These are phyloP conservation scores for Kurtzmaniella fragi DNA, from an alignment of 805 yeast species.

Conservation along the genomic window DNA sequence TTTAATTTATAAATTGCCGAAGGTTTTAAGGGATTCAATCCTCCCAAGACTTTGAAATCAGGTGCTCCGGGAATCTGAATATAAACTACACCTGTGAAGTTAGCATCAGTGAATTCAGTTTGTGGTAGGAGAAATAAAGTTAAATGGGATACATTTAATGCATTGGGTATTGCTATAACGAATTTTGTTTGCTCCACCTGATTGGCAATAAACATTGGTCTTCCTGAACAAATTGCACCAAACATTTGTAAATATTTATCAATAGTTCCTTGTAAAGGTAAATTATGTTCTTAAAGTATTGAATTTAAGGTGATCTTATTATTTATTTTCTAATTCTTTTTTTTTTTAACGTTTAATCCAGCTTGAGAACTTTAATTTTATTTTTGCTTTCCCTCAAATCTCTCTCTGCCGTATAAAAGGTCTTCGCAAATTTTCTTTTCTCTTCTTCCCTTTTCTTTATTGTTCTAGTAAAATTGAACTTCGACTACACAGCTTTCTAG, in stretches of 20 bases:
- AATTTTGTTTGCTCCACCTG: conserved; percentile 69
- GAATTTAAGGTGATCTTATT: no score
- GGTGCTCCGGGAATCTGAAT: conserved; percentile 70
- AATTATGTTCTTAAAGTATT: no score
- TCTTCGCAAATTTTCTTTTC: neutral
- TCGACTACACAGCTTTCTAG: conserved; percentile 1
- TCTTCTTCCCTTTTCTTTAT: neutral
- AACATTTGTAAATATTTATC: conserved; percentile 60
- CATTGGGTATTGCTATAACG: conserved; percentile 58
- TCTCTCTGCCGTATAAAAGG: no score
- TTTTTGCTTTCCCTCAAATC: no score
- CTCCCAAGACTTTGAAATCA: conserved; percentile 64
- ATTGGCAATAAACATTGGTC: conserved; percentile 52
- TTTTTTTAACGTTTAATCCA: no score
- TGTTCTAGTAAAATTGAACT: neutral
- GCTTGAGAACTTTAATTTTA: no score
- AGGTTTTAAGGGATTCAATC: conserved; percentile 62
- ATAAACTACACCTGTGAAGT: conserved; percentile 78
- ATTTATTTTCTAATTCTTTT: no score
- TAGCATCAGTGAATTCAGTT: conserved; percentile 55
- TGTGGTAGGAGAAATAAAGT: conserved; percentile 85
- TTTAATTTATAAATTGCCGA: conserved; percentile 88
- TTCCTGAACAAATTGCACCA: conserved; percentile 73
- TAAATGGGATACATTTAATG: conserved; percentile 67
- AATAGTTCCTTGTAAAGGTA: no score